A percentile compares a stretch with the other conserved stretches of the same genome.
These are phyloP conservation scores for Paecilomyces formosus DNA, from an alignment of 2,329 filamentous ascomycete species.

Conservation along the genomic window DNA sequence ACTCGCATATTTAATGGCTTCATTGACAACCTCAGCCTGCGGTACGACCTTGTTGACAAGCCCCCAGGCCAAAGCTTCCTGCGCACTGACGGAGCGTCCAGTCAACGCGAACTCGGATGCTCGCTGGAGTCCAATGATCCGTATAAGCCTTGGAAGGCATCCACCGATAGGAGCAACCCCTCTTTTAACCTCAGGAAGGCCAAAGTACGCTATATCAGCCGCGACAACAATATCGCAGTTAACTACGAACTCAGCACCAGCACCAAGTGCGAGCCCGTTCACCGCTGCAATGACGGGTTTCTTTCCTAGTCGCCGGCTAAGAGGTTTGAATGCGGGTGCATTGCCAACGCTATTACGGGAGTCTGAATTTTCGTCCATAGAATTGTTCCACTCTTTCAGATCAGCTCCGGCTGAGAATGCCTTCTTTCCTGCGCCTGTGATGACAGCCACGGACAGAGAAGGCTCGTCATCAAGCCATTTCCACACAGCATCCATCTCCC, in stretches of 20 bases:
- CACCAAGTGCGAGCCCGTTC: conserved; percentile 67
- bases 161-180: conserved; percentile 67
- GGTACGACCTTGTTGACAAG: conserved; percentile 60
- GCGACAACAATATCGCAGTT: conserved; percentile 61
- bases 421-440: conserved; percentile 53
- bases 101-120: conserved; percentile 65
- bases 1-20: conserved; percentile 52
- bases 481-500: conserved; percentile 42
- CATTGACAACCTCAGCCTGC: conserved; percentile 22
- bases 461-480: conserved; percentile 58
- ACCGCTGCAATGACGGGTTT: conserved; percentile 73
- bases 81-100: conserved; percentile 52
- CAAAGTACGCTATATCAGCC: conserved; percentile 51
- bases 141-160: conserved; percentile 58
- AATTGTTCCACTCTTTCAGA: conserved; percentile 56
- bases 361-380: conserved; percentile 32
- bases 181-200: conserved; percentile 62
- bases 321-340: conserved; percentile 7
- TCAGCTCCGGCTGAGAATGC: conserved; percentile 65
- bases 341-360: conserved; percentile 53
- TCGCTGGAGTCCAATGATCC: conserved; percentile 59
- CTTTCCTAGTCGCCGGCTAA: conserved; percentile 59
- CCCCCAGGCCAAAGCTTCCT: conserved; percentile 58
- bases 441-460: conserved; percentile 52
- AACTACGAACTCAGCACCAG: conserved; percentile 68